Percentiles rank a stretch among this genome's conserved stretches.
Evolutionary conservation across 768 basidiomycete genomes (phyloP).

Genomic region (Flagelloscypha sp.): DNA sequence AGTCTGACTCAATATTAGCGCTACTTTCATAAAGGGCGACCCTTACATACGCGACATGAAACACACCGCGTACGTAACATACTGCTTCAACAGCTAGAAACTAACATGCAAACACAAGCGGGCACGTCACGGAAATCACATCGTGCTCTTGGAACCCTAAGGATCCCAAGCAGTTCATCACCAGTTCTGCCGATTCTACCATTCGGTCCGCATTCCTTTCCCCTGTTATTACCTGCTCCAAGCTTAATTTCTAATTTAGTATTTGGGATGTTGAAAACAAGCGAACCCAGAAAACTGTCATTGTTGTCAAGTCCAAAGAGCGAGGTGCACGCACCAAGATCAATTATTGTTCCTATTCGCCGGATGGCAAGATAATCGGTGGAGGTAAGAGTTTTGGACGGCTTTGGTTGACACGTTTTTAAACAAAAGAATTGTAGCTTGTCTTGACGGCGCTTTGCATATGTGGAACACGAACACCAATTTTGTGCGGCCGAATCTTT

Average conservation of each 20-base stretch:
- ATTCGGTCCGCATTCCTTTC: constrained; percentile 52
- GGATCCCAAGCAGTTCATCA: constrained; percentile 77
- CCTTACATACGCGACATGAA: constrained; percentile 98
- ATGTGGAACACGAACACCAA: constrained; percentile 91
- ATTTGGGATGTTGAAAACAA: constrained; percentile 94
- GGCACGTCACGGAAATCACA: constrained; percentile 89
- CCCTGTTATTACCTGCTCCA: not conserved
- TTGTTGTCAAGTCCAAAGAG: constrained; percentile 95
- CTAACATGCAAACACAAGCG: constrained; percentile 38
- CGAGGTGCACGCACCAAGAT: constrained; percentile 91
- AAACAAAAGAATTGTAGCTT: no score
- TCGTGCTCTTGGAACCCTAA: constrained; percentile 92
- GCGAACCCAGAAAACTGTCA: constrained; percentile 90
- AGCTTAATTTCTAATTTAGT: constrained; percentile 37
- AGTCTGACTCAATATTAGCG: constrained; percentile 52
- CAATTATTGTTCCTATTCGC: constrained; percentile 77
- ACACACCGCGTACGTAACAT: constrained; percentile 76
- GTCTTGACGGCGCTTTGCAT: constrained; percentile 86
- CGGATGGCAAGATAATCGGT: constrained; percentile 82
- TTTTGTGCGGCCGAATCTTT: constrained; percentile 84
- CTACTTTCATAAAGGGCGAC: constrained; percentile 87
- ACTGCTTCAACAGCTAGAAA: constrained; percentile 1
- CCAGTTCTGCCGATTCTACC: constrained; percentile 91
- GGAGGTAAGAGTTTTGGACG: constrained; percentile 82
- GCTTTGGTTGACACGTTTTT: not conserved